phyloP scores from a whole-genome alignment of 1,139 yeast species.

The Taphrina communis region DNA sequence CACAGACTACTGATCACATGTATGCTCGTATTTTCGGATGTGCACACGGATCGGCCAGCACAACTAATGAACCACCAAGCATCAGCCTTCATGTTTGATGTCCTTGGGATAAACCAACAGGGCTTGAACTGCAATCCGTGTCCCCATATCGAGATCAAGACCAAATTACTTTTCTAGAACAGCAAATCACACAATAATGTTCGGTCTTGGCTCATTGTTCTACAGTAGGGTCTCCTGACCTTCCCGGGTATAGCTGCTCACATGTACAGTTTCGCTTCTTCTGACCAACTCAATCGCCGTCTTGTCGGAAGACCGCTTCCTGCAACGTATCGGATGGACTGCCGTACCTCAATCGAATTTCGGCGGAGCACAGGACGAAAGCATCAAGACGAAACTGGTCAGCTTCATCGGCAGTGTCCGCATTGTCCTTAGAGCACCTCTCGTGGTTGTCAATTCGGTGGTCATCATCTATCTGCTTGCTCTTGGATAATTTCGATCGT shows the following conservation, averaged over 20 bases:
- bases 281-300: constrained; percentile 79
- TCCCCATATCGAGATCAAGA: too few species aligned
- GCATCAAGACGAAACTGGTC: constrained; percentile 36
- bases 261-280: constrained; percentile 55
- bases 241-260: background rate
- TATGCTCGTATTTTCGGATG: too few species aligned
- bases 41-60: too few species aligned
- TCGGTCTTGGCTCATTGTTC: constrained; percentile 69
- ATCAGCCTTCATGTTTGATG: too few species aligned
- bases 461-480: constrained; percentile 75
- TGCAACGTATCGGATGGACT: constrained; percentile 59
- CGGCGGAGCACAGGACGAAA: constrained; percentile 33
- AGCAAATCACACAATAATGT: too few species aligned
- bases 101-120: too few species aligned
- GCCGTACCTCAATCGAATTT: constrained; percentile 27
- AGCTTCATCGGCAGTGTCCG: constrained; percentile 36
- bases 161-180: too few species aligned
- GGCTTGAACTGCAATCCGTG: too few species aligned
- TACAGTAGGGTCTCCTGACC: constrained; percentile 56
- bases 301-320: constrained; percentile 78
- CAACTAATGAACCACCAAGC: too few species aligned
- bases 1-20: too few species aligned
- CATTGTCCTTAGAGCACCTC: constrained; percentile 57
- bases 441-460: constrained; percentile 68
- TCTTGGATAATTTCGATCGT: constrained; percentile 57